Base-by-base conservation (phyloP, 2,329 filamentous ascomycete genomes). In the Coniochaeta sp. region DNA sequence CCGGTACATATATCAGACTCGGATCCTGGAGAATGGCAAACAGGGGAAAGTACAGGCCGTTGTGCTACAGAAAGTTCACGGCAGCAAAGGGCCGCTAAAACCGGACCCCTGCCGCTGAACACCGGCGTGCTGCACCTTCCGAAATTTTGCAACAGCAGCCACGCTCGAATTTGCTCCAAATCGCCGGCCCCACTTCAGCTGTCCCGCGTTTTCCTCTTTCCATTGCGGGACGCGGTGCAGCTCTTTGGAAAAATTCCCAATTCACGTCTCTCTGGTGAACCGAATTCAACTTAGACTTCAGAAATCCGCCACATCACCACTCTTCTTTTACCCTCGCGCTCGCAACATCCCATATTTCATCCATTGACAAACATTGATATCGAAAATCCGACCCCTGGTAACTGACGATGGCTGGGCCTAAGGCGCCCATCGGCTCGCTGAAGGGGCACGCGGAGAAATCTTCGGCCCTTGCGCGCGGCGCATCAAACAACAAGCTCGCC, bases 381-480 rank as follows among this genome's bases (percentile, higher is more conserved):
- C 27, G 10, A 48, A n/a, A n/a, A 6, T 48, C 27, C 12, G 18
- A 18, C 12, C 18, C 9, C 26, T 9, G 14, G 28, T 48, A 55
- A 46, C 14, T 42, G 14, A 33, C 48, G 28, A 63, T 63, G 61
- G 55, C 60, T 49, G 60, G 60, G 54, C 60, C 63, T 9, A 58
- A 61, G 48, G 63, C 60, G 52, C 61, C 60, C 50, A 56, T 66
- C 42, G 64, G 62, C 51, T 62, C 60, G 13, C 56, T 67, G 28
- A 55, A 56, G 14, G 58, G 60, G 51, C 65, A 67, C 52, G 56
- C 61, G 14, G 52, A 56, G 18, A 56, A 52, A 3, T 58, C 60
- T 6, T 58, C 60, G 2, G 52, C 50, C 46, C 55, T 63, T 13
- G 56, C 53, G 32, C 59, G 57, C 49, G 52, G 50, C 38, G 38